Percentiles rank a stretch among this genome's conserved stretches.
Conservation (phyloP, 2,329 filamentous ascomycete genomes). For the Colletotrichum sidae region DNA sequence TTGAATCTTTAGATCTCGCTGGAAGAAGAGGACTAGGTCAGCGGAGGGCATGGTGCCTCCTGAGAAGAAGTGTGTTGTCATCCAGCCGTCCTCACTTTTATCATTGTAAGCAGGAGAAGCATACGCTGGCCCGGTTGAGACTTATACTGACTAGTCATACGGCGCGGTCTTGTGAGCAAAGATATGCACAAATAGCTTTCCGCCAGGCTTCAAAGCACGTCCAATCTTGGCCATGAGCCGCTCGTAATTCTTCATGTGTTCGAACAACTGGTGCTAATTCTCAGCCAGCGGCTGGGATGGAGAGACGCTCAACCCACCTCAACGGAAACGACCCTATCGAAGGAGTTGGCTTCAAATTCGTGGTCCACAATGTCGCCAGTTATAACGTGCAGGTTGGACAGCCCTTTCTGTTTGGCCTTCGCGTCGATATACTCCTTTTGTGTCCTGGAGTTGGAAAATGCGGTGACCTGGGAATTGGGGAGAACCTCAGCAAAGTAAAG, state of each 20-base stretch:
- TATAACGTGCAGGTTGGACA: slow-evolving; percentile 72
- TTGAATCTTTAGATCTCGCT: slow-evolving; percentile 68
- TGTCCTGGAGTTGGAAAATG: slow-evolving; percentile 76
- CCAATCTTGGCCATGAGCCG: slow-evolving; percentile 73
- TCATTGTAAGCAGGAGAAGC: neutral
- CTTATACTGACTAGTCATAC: slow-evolving; percentile 67
- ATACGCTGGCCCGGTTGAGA: neutral
- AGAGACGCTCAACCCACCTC: slow-evolving; percentile 50
- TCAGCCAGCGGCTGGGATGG: neutral
- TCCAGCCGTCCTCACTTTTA: slow-evolving; percentile 73
- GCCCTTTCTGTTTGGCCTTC: slow-evolving; percentile 64
- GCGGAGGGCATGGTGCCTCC: slow-evolving; percentile 78
- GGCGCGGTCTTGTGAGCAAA: slow-evolving; percentile 74
- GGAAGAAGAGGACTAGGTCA: slow-evolving; percentile 75
- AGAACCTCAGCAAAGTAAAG: slow-evolving; percentile 75
- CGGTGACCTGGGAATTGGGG: slow-evolving; percentile 71
- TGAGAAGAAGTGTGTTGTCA: slow-evolving; percentile 80
- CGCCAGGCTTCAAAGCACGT: slow-evolving; percentile 68
- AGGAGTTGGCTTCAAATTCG: slow-evolving; percentile 68
- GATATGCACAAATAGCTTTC: slow-evolving; percentile 77
- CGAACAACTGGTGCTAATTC: slow-evolving; percentile 67
- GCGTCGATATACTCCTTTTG: slow-evolving; percentile 76
- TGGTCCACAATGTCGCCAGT: slow-evolving; percentile 76
- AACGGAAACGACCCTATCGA: slow-evolving; percentile 75
- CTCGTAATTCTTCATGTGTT: slow-evolving; percentile 83